Evolutionary conservation across 345 rosid genomes (phyloP).

Genomic region (Lepidium sativum): DNA sequence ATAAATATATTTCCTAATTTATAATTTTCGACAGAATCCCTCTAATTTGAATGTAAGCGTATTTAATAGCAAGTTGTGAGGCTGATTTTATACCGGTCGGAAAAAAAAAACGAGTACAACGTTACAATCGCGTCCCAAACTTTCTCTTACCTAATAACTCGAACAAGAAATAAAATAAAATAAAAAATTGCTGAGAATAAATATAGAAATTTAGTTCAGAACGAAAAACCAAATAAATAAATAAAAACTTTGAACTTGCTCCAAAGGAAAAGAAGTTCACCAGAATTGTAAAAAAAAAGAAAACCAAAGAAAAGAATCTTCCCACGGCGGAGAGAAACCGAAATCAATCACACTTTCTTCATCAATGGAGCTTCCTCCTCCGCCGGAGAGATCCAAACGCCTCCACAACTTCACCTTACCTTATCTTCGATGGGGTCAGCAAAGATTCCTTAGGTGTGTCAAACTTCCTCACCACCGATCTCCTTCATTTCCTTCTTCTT

Average conservation of each 20-base stretch:
- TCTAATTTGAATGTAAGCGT: too few species aligned
- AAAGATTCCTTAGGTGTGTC: constrained; percentile 41
- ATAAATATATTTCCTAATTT: too few species aligned
- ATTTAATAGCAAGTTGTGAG: not conserved
- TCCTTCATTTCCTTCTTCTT: constrained; percentile 7
- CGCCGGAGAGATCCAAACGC: constrained; percentile 40
- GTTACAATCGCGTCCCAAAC: constrained; percentile 18
- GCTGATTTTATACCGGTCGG: not conserved
- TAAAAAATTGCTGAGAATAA: constrained; percentile 1
- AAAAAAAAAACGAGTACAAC: constrained; percentile 12
- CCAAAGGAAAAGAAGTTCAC: constrained; percentile 21
- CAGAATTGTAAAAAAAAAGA: not conserved
- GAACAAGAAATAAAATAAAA: not conserved
- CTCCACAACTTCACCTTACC: constrained; percentile 59
- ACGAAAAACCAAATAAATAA: not conserved
- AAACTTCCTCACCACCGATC: constrained; percentile 25
- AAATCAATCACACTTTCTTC: not conserved
- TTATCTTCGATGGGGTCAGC: constrained; percentile 47
- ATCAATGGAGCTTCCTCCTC: constrained; percentile 24
- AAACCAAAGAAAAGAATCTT: not conserved
- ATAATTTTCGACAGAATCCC: too few species aligned
- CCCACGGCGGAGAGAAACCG: not conserved
- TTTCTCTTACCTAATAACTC: not conserved
- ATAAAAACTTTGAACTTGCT: constrained; percentile 26
- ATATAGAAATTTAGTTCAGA: not conserved